A percentile compares a stretch with the other conserved stretches of the same genome.
These are phyloP conservation scores for Cladosporium sp. DNA, from an alignment of 2,329 filamentous ascomycete species.

Conservation along the genomic window DNA sequence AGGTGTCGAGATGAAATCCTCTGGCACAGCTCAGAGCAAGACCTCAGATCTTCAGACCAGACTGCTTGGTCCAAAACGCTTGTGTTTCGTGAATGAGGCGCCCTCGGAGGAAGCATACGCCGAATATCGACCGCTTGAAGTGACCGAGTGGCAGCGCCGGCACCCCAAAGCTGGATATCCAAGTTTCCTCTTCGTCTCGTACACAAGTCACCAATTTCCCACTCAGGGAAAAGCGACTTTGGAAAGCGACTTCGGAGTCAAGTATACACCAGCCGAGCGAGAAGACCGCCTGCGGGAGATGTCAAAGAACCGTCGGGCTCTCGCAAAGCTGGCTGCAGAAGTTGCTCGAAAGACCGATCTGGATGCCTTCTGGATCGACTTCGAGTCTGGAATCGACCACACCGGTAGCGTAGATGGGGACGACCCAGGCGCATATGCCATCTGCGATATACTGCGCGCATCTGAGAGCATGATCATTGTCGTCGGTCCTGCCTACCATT, in stretches of 20 bases:
- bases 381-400: background rate
- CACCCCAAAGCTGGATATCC: background rate
- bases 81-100: background rate
- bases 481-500: background rate
- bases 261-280: background rate
- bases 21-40: too few species aligned
- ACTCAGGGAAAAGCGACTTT: background rate
- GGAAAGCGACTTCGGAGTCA: background rate
- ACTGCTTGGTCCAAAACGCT: background rate
- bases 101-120: background rate
- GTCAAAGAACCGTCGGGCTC: background rate
- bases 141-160: background rate
- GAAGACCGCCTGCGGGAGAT: background rate
- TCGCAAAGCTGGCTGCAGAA: background rate
- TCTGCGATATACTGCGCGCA: background rate
- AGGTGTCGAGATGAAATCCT: too few species aligned
- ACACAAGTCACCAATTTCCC: background rate
- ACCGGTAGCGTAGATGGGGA: background rate
- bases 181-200: background rate
- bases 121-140: background rate
- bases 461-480: background rate
- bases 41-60: background rate
- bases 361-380: background rate
- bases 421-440: background rate
- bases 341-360: background rate